Percentiles rank a stretch among this genome's conserved stretches.
These are phyloP conservation scores for Obba rivulosa DNA, from an alignment of 768 basidiomycete species.

Conservation along the genomic window DNA sequence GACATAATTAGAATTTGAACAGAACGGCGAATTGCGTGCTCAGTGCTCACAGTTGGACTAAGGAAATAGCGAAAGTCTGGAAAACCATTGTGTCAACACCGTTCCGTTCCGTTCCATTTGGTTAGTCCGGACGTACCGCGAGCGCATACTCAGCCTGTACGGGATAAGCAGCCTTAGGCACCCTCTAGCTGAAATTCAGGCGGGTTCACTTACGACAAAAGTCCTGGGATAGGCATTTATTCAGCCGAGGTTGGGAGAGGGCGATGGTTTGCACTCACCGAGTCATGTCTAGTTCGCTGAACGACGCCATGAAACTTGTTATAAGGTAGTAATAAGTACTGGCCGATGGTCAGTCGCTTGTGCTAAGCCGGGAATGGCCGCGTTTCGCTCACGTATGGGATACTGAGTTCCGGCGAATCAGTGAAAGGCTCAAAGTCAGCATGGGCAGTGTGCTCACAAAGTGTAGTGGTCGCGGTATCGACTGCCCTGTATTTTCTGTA, in stretches of 20 bases:
- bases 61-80: constrained; percentile 12
- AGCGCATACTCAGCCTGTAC: constrained; percentile 10
- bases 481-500: constrained; percentile 12
- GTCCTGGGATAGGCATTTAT: constrained; percentile 4
- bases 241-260: background rate
- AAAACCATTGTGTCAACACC: background rate
- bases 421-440: background rate
- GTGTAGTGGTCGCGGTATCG: constrained; percentile 16
- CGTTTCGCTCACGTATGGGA: constrained; percentile 17
- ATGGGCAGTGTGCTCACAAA: constrained; percentile 10
- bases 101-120: too few species aligned
- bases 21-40: background rate
- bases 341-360: background rate
- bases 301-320: constrained; percentile 16
- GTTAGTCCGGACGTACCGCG: too few species aligned
- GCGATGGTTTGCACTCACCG: constrained; percentile 3
- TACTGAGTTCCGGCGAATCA: constrained; percentile 6
- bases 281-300: constrained; percentile 10
- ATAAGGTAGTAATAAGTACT: constrained; percentile 20
- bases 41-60: constrained; percentile 14
- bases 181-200: too few species aligned
- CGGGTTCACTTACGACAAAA: constrained; percentile 11
- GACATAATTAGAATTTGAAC: background rate
- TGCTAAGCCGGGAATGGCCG: too few species aligned
- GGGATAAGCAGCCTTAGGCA: background rate